Conservation (phyloP, 192 early-diverging fungal genomes). For the Podila minutissima region DNA sequence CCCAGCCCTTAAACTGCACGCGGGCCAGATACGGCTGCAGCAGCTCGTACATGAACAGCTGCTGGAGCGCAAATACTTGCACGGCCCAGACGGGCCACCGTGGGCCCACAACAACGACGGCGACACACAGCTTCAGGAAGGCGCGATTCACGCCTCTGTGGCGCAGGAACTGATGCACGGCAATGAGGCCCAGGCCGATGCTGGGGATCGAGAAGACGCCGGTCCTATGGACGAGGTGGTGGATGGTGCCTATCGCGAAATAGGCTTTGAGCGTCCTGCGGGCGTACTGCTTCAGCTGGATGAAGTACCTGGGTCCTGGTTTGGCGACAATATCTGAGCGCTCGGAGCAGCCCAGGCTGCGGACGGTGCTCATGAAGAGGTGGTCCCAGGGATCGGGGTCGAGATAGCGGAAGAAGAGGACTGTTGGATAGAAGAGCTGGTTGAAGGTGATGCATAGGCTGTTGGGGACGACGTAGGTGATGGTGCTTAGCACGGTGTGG, state of each 20-base stretch:
- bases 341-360: slow-evolving; percentile 10
- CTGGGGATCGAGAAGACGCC: slow-evolving; percentile 14
- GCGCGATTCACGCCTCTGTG: slow-evolving; percentile 1
- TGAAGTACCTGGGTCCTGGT: slow-evolving; percentile 7
- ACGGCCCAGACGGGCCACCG: slow-evolving; percentile 15
- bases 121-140: background rate
- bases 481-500: background rate
- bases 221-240: slow-evolving; percentile 7
- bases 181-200: background rate
- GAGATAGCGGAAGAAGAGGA: slow-evolving; percentile 26
- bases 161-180: slow-evolving; percentile 3
- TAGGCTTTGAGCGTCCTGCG: slow-evolving; percentile 8
- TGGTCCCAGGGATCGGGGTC: slow-evolving; percentile 23
- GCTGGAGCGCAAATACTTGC: slow-evolving; percentile 12
- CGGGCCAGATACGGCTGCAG: slow-evolving; percentile 30
- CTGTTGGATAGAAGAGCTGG: slow-evolving; percentile 19
- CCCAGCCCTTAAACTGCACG: slow-evolving; percentile 31
- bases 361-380: slow-evolving; percentile 26
- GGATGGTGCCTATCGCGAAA: background rate
- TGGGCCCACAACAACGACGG: background rate
- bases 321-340: slow-evolving; percentile 29
- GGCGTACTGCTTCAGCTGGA: background rate
- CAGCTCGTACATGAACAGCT: slow-evolving; percentile 38
- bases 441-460: background rate
- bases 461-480: background rate